phyloP scores from a whole-genome alignment of 2,329 filamentous ascomycete species.

The Phaeosphaeria sp. region DNA sequence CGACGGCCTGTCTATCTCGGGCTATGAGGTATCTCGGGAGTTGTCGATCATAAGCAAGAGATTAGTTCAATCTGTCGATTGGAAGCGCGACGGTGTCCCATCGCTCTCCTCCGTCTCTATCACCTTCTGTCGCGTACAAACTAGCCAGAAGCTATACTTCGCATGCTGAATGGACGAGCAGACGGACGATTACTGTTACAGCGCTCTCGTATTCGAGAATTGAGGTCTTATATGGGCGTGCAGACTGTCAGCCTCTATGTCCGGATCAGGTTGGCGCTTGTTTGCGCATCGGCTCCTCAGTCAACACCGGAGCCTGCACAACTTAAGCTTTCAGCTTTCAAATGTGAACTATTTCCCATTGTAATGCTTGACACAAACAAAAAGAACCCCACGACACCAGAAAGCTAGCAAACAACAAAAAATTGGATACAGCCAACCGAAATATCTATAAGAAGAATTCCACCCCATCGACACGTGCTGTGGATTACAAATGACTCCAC shows the following conservation, averaged over 20 bases:
- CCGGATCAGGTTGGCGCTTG: not conserved
- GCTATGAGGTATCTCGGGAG: too few species aligned
- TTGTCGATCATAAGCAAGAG: too few species aligned
- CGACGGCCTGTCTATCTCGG: too few species aligned
- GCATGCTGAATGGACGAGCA: not conserved
- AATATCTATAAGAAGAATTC: not conserved
- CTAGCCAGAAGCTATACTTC: not conserved
- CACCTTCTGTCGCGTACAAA: not conserved
- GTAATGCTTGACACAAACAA: too few species aligned
- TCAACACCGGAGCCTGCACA: not conserved
- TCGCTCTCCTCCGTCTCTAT: too few species aligned
- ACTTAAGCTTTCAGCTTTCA: not conserved
- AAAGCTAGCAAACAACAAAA: not conserved
- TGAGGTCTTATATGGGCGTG: not conserved
- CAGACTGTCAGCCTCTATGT: not conserved
- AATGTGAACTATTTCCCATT: not conserved
- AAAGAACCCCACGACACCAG: too few species aligned
- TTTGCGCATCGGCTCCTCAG: not conserved
- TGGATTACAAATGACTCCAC: not conserved
- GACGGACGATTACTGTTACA: not conserved
- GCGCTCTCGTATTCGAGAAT: slow-evolving; percentile 1
- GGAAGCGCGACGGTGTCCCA: too few species aligned
- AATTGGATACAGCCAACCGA: not conserved
- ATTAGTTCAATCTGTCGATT: too few species aligned
- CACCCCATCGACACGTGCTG: not conserved